These are phyloP conservation scores for Neopestalotiopsis sp. DNA, from an alignment of 2,329 filamentous ascomycete species.

Conservation along the genomic window DNA sequence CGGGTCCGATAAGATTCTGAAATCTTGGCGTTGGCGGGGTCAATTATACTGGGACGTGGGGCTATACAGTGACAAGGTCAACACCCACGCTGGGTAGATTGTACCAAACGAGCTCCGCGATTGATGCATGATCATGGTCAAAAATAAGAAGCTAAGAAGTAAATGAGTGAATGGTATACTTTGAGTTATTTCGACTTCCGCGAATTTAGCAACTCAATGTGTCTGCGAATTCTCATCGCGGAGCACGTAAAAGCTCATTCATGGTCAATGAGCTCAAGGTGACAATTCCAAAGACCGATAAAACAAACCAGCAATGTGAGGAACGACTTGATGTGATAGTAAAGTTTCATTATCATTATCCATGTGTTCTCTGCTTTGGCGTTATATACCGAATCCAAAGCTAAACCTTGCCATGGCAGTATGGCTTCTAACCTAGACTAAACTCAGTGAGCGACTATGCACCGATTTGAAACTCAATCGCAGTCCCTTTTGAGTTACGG, in stretches of 20 bases:
- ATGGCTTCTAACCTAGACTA: not conserved
- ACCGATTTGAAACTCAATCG: not conserved
- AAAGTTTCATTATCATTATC: slow-evolving; percentile 17
- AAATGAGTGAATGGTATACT: too few species aligned
- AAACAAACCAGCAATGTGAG: not conserved
- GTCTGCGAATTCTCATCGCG: not conserved
- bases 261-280: not conserved
- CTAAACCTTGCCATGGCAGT: not conserved
- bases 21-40: slow-evolving; percentile 17
- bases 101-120: not conserved
- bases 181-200: too few species aligned
- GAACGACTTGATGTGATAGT: not conserved
- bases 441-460: slow-evolving; percentile 5
- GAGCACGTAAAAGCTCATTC: not conserved
- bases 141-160: too few species aligned
- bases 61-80: not conserved
- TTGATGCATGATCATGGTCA: too few species aligned
- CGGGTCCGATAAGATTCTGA: slow-evolving; percentile 14
- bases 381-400: not conserved
- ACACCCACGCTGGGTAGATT: not conserved
- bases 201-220: not conserved
- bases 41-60: slow-evolving; percentile 3
- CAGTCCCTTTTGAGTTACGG: not conserved
- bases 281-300: not conserved
- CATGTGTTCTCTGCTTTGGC: slow-evolving; percentile 7